Evolutionary conservation across 257 asterid genomes (phyloP).

Genomic region (Avicennia marina): DNA sequence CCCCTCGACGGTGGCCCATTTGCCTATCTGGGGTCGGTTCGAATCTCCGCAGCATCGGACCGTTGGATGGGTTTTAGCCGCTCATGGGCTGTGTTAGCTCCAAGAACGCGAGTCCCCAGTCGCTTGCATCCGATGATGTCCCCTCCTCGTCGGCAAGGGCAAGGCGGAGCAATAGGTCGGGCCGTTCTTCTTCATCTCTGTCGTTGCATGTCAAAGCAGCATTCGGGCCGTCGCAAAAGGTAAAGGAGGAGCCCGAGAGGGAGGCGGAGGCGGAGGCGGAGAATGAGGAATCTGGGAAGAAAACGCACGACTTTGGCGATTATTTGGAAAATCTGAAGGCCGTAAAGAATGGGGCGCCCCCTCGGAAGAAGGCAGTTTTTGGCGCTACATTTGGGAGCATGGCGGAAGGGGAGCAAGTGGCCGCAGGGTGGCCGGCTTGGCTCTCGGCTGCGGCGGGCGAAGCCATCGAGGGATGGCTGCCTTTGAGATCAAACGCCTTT

Average conservation of each 20-base stretch:
- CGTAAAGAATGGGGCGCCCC: slow-evolving; percentile 30
- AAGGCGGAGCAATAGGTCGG: slow-evolving; percentile 17
- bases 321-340: slow-evolving; percentile 31
- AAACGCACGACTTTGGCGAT: not conserved
- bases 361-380: slow-evolving; percentile 43
- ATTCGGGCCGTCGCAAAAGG: slow-evolving; percentile 65
- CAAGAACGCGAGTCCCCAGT: slow-evolving; percentile 47
- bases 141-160: slow-evolving; percentile 23
- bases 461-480: slow-evolving; percentile 85
- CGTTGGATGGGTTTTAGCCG: slow-evolving; percentile 58
- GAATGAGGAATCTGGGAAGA: slow-evolving; percentile 29
- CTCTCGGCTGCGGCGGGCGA: slow-evolving; percentile 89
- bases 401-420: slow-evolving; percentile 62
- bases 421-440: slow-evolving; percentile 97
- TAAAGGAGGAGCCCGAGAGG: slow-evolving; percentile 73
- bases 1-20: no score
- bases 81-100: slow-evolving; percentile 96
- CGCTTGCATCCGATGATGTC: slow-evolving; percentile 28
- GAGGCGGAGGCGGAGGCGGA: slow-evolving; percentile 48
- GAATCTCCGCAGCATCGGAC: slow-evolving; percentile 17
- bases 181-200: slow-evolving; percentile 23
- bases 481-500: slow-evolving; percentile 60
- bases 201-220: slow-evolving; percentile 24
- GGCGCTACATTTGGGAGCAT: slow-evolving; percentile 73
- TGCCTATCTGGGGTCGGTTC: slow-evolving; percentile 43